Base-by-base conservation (phyloP, 179 eudicot species). In the Spinacia oleracea region DNA sequence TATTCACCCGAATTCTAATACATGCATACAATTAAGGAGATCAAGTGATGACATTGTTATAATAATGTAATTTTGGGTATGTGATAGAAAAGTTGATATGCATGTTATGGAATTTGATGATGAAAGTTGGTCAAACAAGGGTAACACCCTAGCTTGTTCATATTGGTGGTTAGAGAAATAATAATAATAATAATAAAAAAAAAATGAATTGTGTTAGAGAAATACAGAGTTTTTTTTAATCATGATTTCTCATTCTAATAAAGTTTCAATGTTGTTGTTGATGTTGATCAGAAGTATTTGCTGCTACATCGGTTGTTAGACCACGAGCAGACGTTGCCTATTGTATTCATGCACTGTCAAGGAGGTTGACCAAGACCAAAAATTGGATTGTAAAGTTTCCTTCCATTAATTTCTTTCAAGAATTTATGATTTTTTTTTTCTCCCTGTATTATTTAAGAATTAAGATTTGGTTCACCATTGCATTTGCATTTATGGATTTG, bases 281-380 rank as follows among this genome's bases (percentile, higher is more conserved):
- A 60, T 76, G 42, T 51, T 77, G 68, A 69, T 78, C 81, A 94
- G 98, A 84, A 83, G 87, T 93, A 35, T 89, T 91, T 84, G 81
- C 87, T 11, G 94, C 97, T 50, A 90, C 97, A 32, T 91, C 94
- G 9, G 89, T 87, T 51, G 83, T 85, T 35, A 77, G 92, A 9
- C 96, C 96, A 31, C 80, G 97, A 78, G 98, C 98, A 50, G 96
- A 94, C 72, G 92, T 94, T 70, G 94, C 91, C 66, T 94, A 94
- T 71, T 94, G 97, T 84, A 91, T 94, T 70, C 93, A 91, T 85
- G 97, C 98, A 50, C 89, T 94, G 77, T 85, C 93, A 18, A 89
- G 90, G 83, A 87, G 98, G 85, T 83, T 94, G 86, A 83, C 87
- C 80, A 92, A 88, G 90, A 94, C 98, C 18, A 85, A 91, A 51